These are phyloP conservation scores for Penicillium ucsense DNA, from an alignment of 495 filamentous ascomycete genomes.

Conservation along the genomic window DNA sequence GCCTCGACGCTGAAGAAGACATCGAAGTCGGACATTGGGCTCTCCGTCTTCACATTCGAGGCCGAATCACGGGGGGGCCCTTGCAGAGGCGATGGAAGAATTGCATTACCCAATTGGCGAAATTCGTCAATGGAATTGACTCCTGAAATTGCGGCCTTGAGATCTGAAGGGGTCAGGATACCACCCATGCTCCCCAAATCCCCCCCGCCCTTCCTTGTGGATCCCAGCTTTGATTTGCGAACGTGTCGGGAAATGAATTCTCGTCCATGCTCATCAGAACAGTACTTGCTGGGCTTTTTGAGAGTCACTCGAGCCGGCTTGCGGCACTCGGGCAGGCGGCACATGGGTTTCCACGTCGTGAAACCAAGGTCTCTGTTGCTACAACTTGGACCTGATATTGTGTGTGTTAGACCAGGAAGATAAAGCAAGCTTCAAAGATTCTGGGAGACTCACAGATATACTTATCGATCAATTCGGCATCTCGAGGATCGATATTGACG, in stretches of 20 bases:
- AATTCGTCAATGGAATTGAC: slow-evolving; percentile 44
- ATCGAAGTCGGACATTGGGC: slow-evolving; percentile 65
- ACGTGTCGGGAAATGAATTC: slow-evolving; percentile 45
- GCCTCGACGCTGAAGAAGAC: slow-evolving; percentile 47
- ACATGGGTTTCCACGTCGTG: slow-evolving; percentile 65
- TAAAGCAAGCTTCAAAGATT: background rate
- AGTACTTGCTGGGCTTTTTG: slow-evolving; percentile 54
- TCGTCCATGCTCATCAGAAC: slow-evolving; percentile 53
- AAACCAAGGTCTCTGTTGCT: slow-evolving; percentile 37
- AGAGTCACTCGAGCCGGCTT: slow-evolving; percentile 47
- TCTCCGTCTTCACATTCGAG: slow-evolving; percentile 40
- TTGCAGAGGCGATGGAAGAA: slow-evolving; percentile 32
- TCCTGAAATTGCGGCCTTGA: slow-evolving; percentile 43
- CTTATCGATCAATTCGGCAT: slow-evolving; percentile 56
- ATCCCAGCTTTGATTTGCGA: slow-evolving; percentile 15
- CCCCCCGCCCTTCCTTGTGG: slow-evolving; percentile 18
- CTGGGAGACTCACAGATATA: slow-evolving; percentile 49
- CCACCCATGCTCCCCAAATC: slow-evolving; percentile 48
- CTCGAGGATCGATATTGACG: slow-evolving; percentile 50
- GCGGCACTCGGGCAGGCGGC: slow-evolving; percentile 48
- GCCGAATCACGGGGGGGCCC: slow-evolving; percentile 4
- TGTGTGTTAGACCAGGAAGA: slow-evolving; percentile 3
- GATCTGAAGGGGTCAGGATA: slow-evolving; percentile 44
- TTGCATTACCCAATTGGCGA: slow-evolving; percentile 44
- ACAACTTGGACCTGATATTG: slow-evolving; percentile 46